Evolutionary conservation across 768 basidiomycete species (phyloP).

Genomic region (Amanita polypyramis): DNA sequence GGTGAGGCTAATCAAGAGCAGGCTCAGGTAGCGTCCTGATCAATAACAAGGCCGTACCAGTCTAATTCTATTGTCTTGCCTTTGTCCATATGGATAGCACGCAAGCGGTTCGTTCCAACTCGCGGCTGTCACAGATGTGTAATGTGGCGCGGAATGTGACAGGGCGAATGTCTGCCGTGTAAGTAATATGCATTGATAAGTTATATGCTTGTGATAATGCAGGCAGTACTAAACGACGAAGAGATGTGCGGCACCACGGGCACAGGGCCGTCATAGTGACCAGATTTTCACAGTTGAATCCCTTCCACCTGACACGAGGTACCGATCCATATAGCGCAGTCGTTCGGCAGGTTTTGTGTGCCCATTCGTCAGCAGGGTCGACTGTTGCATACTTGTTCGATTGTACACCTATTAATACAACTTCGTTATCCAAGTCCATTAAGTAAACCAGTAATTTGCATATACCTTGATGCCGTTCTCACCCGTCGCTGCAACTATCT

Average conservation of each 20-base stretch:
- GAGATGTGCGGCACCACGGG: background rate
- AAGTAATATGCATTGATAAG: conserved; percentile 7
- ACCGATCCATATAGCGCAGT: conserved; percentile 93
- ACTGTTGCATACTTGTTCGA: conserved; percentile 85
- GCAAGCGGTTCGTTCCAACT: no score
- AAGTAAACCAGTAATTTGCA: conserved; percentile 2
- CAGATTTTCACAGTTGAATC: conserved; percentile 87
- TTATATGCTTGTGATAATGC: conserved; percentile 2
- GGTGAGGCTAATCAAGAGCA: background rate
- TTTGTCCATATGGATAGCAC: no score
- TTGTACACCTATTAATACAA: conserved; percentile 66
- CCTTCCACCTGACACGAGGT: conserved; percentile 82
- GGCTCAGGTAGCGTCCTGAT: background rate
- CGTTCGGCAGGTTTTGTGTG: conserved; percentile 83
- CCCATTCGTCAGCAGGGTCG: conserved; percentile 81
- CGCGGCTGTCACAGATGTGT: conserved; percentile 1
- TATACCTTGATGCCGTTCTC: conserved; percentile 87
- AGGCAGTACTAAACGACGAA: background rate
- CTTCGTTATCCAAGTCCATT: background rate
- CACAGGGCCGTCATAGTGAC: conserved; percentile 53
- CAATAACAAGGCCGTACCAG: no score
- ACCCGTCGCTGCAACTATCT: conserved; percentile 85
- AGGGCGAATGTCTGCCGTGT: background rate
- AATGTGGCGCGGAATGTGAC: background rate
- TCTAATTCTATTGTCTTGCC: no score